Evolutionary conservation across 1,284 basidiomycete species (phyloP), one percentile per base, ranked within the genome.

Genomic region (Sanghuangporus sanghuang): DNA sequence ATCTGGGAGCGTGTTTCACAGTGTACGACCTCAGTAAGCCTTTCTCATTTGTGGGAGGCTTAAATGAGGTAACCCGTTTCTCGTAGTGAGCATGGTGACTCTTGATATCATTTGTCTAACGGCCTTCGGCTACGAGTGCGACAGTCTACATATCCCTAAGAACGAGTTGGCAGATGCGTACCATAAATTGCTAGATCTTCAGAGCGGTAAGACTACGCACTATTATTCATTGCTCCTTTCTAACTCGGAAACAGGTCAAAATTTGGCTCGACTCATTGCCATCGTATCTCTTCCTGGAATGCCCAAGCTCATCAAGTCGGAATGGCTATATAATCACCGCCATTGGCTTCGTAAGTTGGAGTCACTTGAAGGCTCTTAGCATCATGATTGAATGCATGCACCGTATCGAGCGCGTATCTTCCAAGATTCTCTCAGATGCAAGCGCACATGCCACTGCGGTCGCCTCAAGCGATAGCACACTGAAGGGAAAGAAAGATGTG

Each of bases 31-130:
- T 80, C 80, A 75, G 80, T 81, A 67, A 35, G 79, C 73, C 38
- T 44, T 23, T 16, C 6, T 16, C 21, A 46, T 18, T 46, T 12
- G 16, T 18, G 16, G 16, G 40, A 12, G 21, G 16, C 21, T 38
- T 55, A 61, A 21, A 54, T 49, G 35, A n/a, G 7, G 18, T 46
- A 18, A 64, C 14, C 14, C 42, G 32, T 59, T 38, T 57, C 39
- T 57, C 5, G 1, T 62, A 82, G 80, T 81, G 76, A 78, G 77
- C 67, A 83, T 81, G 70, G 79, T 79, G 1, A 81, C 80, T 0
- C 74, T 83, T 2, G 80, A 82, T 64, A 80, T 83, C 59, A 81
- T 83, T 40, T 81, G 79, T 69, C 73, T 76, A 12, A 78, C 80
- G 5, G 80, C 80, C 0, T 81, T 82, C 64, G 79, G 80, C 14